These are phyloP conservation scores for Kingdonia uniflora DNA, from an alignment of 164 flowering plant species.

Conservation along the genomic window DNA sequence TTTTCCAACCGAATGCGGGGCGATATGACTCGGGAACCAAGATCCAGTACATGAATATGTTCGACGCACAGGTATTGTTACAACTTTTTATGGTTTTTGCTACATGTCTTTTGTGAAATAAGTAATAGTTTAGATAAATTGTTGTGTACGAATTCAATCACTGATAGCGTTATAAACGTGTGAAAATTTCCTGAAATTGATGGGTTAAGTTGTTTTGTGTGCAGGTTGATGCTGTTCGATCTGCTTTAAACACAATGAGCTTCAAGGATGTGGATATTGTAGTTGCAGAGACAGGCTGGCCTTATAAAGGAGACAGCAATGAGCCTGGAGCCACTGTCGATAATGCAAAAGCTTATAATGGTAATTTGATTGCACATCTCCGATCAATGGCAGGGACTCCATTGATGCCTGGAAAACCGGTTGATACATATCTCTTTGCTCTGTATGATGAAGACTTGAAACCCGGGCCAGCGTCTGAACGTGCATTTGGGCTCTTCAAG, in stretches of 20 bases:
- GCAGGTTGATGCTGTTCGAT: conserved; percentile 79
- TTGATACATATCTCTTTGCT: conserved; percentile 85
- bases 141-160: no score
- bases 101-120: neutral
- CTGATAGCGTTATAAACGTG: no score
- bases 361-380: conserved; percentile 67
- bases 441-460: conserved; percentile 87
- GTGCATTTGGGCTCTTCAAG: conserved; percentile 76
- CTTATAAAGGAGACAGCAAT: conserved; percentile 61
- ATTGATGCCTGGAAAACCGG: conserved; percentile 84
- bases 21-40: conserved; percentile 59
- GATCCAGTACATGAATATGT: conserved; percentile 87
- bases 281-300: conserved; percentile 99
- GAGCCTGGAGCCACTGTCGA: conserved; percentile 74
- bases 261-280: conserved; percentile 67
- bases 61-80: conserved; percentile 75
- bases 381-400: conserved; percentile 89
- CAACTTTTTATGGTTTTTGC: neutral
- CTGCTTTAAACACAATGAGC: conserved; percentile 62
- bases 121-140: no score
- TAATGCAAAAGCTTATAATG: conserved; percentile 88
- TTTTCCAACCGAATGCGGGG: conserved; percentile 84
- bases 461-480: conserved; percentile 76
- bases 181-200: no score
- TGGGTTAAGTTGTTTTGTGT: neutral